Evolutionary conservation across 2,329 filamentous ascomycete genomes (phyloP), one percentile per base, ranked within the genome.

Genomic region (Torrubiella hemipterigena): DNA sequence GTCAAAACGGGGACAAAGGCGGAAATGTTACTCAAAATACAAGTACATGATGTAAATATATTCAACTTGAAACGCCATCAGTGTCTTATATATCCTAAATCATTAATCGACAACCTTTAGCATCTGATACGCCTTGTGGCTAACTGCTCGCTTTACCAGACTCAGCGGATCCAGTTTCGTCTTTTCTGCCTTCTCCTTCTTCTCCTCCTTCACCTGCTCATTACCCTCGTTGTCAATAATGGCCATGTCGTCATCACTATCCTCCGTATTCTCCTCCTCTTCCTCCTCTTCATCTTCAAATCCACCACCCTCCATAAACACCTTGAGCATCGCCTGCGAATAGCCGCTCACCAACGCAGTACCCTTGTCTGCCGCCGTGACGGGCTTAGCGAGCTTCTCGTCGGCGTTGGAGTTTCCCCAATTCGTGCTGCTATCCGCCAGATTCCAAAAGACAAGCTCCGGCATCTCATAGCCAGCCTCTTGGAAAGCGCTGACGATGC

Each of bases 381-480:
- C 61, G 1, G 67, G 67, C 50, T 71, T 73, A 5, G 59, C 58
- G 2, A 5, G 17, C 7, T 7, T 13, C 20, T 12, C 32, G 15
- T 9, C 18, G n/a, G 3, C 2, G 45, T 46, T 14, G 42, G 49
- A 17, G 42, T 47, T 16, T 6, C 17, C 25, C 31, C 4, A 16
- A 13, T 5, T n/a, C n/a, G 14, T 24, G 6, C 22, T 24, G 0
- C 55, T 54, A 7, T 58, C 62, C 1, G 67, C 66, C 13, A 75
- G 52, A 41, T 74, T 73, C 71, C 70, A 75, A 45, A 72, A 75
- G 4, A 76, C 54, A n/a, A 77, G 49, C 45, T 69, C 58, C 0
- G 72, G 72, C 50, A 75, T 56, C 34, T 71, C 61, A 40, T 76
- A 76, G 0, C 71, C 70, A 3, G 61, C 60, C 0, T 55, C 47